Conservation (phyloP, 768 basidiomycete genomes). For the Leccinum barrowsii region DNA sequence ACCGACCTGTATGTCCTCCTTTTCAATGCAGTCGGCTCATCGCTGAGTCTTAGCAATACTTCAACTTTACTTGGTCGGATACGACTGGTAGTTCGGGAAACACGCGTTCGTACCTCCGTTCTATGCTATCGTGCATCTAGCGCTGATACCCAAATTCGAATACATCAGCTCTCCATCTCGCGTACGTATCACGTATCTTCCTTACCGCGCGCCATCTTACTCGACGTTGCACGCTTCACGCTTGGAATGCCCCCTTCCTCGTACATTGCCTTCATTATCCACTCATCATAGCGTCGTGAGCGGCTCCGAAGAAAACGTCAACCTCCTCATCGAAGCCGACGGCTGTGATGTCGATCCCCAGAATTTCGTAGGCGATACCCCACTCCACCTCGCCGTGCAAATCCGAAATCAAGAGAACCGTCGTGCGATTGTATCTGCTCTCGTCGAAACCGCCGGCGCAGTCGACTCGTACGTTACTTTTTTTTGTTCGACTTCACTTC, state of each 20-base stretch:
- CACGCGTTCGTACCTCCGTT: constrained; percentile 25
- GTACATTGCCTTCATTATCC: neutral
- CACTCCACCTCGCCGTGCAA: constrained; percentile 27
- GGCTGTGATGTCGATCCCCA: constrained; percentile 29
- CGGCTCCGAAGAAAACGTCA: constrained; percentile 17
- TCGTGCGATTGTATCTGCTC: constrained; percentile 18
- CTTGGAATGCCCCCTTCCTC: neutral
- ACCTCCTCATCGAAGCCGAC: constrained; percentile 20
- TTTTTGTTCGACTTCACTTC: neutral
- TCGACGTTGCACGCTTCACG: neutral
- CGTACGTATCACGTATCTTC: constrained; percentile 18
- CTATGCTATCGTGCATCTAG: neutral
- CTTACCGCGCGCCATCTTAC: neutral
- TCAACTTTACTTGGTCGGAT: neutral
- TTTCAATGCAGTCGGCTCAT: neutral
- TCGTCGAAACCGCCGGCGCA: constrained; percentile 24
- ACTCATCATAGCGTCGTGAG: constrained; percentile 12
- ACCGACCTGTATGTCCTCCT: constrained; percentile 24
- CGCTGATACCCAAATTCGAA: constrained; percentile 8
- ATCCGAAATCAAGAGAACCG: constrained; percentile 14
- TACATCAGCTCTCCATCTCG: constrained; percentile 29
- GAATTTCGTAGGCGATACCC: constrained; percentile 26
- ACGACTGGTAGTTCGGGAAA: constrained; percentile 22
- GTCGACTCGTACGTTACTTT: constrained; percentile 19
- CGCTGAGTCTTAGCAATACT: neutral